Conservation (phyloP, 495 filamentous ascomycete genomes). For the Aspergillus bridgeri region DNA sequence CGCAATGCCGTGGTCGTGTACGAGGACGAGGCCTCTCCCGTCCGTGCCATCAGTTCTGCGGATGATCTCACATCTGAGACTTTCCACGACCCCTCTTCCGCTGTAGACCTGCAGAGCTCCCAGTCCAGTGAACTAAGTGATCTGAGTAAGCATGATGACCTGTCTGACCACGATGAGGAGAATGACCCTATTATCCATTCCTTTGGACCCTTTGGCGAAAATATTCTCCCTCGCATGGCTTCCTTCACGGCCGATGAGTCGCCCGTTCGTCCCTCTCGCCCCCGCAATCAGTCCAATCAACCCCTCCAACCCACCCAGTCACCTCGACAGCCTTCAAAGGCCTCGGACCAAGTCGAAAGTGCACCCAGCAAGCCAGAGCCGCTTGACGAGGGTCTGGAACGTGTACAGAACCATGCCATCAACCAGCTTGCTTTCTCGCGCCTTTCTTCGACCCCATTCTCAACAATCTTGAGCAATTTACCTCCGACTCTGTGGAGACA, state of each 20-base stretch:
- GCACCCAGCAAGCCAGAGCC: constrained; percentile 29
- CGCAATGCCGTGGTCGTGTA: constrained; percentile 57
- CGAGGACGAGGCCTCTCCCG: constrained; percentile 52
- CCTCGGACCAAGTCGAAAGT: constrained; percentile 24
- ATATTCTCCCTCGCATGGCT: constrained; percentile 73
- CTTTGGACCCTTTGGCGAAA: constrained; percentile 83
- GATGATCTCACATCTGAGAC: constrained; percentile 21
- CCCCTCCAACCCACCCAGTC: constrained; percentile 39
- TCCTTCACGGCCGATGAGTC: constrained; percentile 62
- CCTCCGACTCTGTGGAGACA: constrained; percentile 59
- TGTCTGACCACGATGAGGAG: constrained; percentile 83
- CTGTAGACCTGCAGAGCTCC: constrained; percentile 34
- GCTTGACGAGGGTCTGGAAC: constrained; percentile 33
- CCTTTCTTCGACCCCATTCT: constrained; percentile 86
- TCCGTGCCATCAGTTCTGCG: constrained; percentile 32
- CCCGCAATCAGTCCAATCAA: constrained; percentile 31
- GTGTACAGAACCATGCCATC: constrained; percentile 70
- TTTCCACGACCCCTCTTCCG: constrained; percentile 22
- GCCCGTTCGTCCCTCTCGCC: constrained; percentile 42
- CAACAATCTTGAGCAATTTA: constrained; percentile 79
- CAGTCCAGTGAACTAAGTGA: constrained; percentile 61
- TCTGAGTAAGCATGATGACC: constrained; percentile 52
- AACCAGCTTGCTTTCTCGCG: constrained; percentile 98
- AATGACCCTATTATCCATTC: constrained; percentile 89
- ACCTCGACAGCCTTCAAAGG: constrained; percentile 29